Base-by-base conservation (phyloP, 345 rosid genomes). In the Rubroshorea leprosula region DNA sequence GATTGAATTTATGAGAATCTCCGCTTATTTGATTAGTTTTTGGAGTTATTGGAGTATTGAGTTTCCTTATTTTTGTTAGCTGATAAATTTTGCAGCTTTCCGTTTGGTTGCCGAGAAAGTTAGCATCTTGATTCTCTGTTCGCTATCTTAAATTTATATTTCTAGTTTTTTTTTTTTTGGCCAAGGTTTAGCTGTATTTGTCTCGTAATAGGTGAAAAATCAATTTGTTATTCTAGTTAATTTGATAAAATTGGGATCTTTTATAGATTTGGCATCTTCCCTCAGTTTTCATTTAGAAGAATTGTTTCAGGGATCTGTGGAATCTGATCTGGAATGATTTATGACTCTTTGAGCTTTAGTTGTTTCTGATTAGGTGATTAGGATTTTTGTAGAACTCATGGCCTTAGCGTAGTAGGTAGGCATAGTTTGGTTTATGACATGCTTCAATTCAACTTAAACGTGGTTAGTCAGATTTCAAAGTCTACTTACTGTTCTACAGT, bases 1-100 rank as follows among this genome's bases (percentile, higher is more conserved):
- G 47, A 35, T 35, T 13, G 41, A 35, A 35, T 35, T 6, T 6
- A 10, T 6, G 14, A 61, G 49, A 61, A 35, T 46, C 10, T 69
- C 65, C 2, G 4, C 21, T 14, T 22, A 55, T 25, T 44, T 35
- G 6, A 35, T 35, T 35, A 13, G 1, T 13, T 44, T 44, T 15
- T 6, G 10, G 27, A 0, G 9, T 31, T 50, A 23, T 49, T 1
- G 20, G 20, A 0, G 31, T n/a, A 2, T 46, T 17, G 23, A 52
- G 49, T 57, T 57, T 19, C 25, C 17, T 29, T 44, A 14, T 2
- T 9, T 47, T 62, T 51, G 2, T 17, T 9, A 41, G 27, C 21
- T 60, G 13, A 16, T 44, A 44, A 5, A 4, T 44, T 14, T 44
- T 44, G 18, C 47, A n/a, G 5, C 47, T 44, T 18, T 49, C 52